Evolutionary conservation across 2,329 filamentous ascomycete genomes (phyloP).

Genomic region (Penicillium sumatraense): DNA sequence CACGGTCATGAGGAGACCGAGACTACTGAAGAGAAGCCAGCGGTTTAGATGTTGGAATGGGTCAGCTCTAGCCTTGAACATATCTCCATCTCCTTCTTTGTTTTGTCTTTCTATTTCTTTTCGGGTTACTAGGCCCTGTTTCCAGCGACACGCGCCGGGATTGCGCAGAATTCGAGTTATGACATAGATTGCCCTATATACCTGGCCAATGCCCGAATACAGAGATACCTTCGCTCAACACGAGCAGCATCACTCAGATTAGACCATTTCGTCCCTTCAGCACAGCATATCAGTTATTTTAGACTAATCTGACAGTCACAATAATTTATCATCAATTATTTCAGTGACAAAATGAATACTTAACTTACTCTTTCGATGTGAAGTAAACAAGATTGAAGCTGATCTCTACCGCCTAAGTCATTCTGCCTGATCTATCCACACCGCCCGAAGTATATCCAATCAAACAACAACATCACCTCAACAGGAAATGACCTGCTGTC

Average conservation of each 20-base stretch:
- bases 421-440: too few species aligned
- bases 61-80: not conserved
- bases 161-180: constrained; percentile 13
- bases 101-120: not conserved
- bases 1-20: constrained; percentile 26
- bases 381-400: too few species aligned
- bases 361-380: too few species aligned
- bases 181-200: constrained; percentile 27
- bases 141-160: constrained; percentile 5
- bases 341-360: too few species aligned
- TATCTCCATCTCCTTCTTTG: constrained; percentile 1
- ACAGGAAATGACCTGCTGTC: too few species aligned
- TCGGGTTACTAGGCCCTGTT: not conserved
- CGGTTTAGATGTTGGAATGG: constrained; percentile 9
- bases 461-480: too few species aligned
- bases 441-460: too few species aligned
- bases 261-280: too few species aligned
- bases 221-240: not conserved
- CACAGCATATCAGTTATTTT: too few species aligned
- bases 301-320: too few species aligned
- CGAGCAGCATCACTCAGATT: not conserved
- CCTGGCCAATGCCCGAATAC: constrained; percentile 6
- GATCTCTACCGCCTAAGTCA: too few species aligned
- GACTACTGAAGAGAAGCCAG: constrained; percentile 16
- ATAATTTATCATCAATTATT: too few species aligned